Conservation (phyloP, 83 land plant species). For the Picea engelmannii region DNA sequence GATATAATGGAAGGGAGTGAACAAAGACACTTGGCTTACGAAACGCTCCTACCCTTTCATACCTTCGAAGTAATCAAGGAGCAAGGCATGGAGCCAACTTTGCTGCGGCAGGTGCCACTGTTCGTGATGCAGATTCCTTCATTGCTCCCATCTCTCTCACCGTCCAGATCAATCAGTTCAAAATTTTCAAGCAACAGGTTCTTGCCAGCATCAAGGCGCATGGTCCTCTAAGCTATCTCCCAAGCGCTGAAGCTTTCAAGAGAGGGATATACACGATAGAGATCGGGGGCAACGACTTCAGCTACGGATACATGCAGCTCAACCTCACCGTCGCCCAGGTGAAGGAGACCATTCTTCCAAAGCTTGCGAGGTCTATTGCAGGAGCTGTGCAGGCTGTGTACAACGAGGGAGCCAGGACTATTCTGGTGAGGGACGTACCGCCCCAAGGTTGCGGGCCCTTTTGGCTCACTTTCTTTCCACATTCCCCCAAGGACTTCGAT, state of each 20-base stretch:
- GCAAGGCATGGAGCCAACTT: constrained; percentile 30
- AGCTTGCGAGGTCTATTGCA: constrained; percentile 10
- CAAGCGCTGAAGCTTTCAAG: constrained; percentile 18
- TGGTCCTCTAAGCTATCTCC: constrained; percentile 18
- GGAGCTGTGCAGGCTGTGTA: constrained; percentile 20
- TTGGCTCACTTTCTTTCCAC: constrained; percentile 18
- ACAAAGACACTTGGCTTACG: too few relatives aligned
- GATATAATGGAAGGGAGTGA: too few relatives aligned
- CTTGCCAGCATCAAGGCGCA: neutral
- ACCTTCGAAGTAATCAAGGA: too few relatives aligned
- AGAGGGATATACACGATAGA: constrained; percentile 19
- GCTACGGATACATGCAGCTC: constrained; percentile 24
- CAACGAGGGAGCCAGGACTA: constrained; percentile 21
- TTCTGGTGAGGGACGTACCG: constrained; percentile 18
- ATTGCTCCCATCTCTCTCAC: constrained; percentile 26
- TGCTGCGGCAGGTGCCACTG: constrained; percentile 35
- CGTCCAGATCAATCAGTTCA: constrained; percentile 32
- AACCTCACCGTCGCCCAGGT: constrained; percentile 19
- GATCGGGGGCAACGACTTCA: constrained; percentile 33
- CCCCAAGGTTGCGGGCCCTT: constrained; percentile 26
- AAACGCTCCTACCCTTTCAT: too few relatives aligned
- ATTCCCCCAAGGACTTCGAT: constrained; percentile 12
- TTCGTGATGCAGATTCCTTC: neutral
- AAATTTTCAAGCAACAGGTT: constrained; percentile 30
- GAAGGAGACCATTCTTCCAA: constrained; percentile 16